Evolutionary conservation across 2,329 filamentous ascomycete genomes (phyloP).

Genomic region (Geoglossum cookeanum): DNA sequence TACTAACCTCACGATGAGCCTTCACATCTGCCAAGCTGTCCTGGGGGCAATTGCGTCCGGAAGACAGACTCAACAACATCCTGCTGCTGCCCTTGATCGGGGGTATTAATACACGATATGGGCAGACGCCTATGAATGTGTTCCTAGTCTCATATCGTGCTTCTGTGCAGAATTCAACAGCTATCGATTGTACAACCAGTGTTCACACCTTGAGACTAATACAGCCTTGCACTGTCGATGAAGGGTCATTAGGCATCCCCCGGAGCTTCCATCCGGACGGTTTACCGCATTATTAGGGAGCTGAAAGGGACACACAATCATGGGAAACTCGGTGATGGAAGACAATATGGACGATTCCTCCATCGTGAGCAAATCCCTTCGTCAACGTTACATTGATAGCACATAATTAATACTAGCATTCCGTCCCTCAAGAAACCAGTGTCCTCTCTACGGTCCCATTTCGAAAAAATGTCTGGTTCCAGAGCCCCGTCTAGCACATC

Average conservation of each 20-base stretch:
- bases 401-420: slow-evolving; percentile 9
- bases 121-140: neutral
- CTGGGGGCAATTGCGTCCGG: neutral
- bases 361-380: slow-evolving; percentile 33
- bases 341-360: slow-evolving; percentile 59
- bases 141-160: neutral
- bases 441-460: slow-evolving; percentile 61
- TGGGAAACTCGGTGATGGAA: slow-evolving; percentile 12
- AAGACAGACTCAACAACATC: neutral
- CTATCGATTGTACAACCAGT: neutral
- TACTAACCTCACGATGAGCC: neutral
- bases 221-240: neutral
- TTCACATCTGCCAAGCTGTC: neutral
- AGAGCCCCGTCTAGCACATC: slow-evolving; percentile 13
- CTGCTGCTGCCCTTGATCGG: neutral
- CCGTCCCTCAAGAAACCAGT: slow-evolving; percentile 45
- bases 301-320: neutral
- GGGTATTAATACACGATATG: neutral
- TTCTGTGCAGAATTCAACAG: too few species aligned
- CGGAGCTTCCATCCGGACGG: neutral
- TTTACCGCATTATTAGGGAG: neutral
- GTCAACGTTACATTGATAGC: too few species aligned
- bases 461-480: slow-evolving; percentile 50
- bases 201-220: neutral
- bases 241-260: neutral